Evolutionary conservation across 2,329 filamentous ascomycete genomes (phyloP).

Genomic region (Talaromyces sp.): DNA sequence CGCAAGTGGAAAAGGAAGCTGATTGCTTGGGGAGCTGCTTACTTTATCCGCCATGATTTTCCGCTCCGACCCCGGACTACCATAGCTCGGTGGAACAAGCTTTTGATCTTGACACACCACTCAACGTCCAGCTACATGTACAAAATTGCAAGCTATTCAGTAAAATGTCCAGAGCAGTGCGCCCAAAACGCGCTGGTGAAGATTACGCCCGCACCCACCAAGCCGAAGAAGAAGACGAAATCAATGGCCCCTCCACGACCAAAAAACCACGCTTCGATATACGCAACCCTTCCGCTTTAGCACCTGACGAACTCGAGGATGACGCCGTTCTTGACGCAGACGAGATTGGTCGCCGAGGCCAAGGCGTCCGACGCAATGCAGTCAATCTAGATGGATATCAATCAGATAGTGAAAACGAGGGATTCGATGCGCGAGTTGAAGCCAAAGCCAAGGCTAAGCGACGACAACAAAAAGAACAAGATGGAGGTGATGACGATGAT

Average conservation of each 20-base stretch:
- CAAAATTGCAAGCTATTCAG: not conserved
- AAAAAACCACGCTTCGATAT: slow-evolving; percentile 92
- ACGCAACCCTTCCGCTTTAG: slow-evolving; percentile 88
- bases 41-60: slow-evolving; percentile 35
- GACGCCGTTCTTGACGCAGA: slow-evolving; percentile 81
- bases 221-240: slow-evolving; percentile 42
- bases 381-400: slow-evolving; percentile 98
- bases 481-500: slow-evolving; percentile 52
- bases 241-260: slow-evolving; percentile 45
- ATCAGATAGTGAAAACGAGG: slow-evolving; percentile 86
- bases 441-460: slow-evolving; percentile 48
- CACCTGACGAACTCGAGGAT: slow-evolving; percentile 72
- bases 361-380: slow-evolving; percentile 81
- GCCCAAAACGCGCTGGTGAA: slow-evolving; percentile 80
- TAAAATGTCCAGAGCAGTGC: slow-evolving; percentile 62
- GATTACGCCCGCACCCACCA: slow-evolving; percentile 74
- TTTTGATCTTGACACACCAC: not conserved
- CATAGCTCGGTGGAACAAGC: not conserved
- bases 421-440: slow-evolving; percentile 72
- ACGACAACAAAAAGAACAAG: slow-evolving; percentile 24
- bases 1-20: not conserved
- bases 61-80: slow-evolving; percentile 38
- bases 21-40: slow-evolving; percentile 11
- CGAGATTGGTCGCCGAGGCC: slow-evolving; percentile 73
- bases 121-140: not conserved